A percentile compares a stretch with the other conserved stretches of the same genome.
Evolutionary conservation across 305 asterid species (phyloP).

Genomic region (Coffea humblotiana): DNA sequence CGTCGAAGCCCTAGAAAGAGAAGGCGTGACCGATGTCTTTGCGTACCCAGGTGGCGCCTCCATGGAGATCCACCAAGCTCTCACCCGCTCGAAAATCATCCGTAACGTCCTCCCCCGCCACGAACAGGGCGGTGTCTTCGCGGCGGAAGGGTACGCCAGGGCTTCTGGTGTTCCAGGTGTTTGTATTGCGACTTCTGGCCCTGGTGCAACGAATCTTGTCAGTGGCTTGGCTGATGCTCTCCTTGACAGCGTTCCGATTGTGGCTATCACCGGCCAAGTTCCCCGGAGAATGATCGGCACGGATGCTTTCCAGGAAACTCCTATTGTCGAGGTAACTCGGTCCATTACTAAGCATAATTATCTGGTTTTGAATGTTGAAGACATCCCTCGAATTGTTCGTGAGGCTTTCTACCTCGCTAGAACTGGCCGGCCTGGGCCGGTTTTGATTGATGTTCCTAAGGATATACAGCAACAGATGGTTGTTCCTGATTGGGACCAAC

Average conservation of each 20-base stretch:
- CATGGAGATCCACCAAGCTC: constrained; percentile 67
- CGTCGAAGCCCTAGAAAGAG: constrained; percentile 68
- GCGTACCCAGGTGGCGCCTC: constrained; percentile 73
- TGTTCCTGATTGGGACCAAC: constrained; percentile 53
- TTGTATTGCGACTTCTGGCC: constrained; percentile 71
- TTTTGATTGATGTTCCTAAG: constrained; percentile 64
- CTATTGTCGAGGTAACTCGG: constrained; percentile 62
- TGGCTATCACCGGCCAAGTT: constrained; percentile 69
- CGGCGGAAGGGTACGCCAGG: constrained; percentile 74
- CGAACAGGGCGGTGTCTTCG: constrained; percentile 72
- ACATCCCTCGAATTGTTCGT: constrained; percentile 53
- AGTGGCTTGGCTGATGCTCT: constrained; percentile 63
- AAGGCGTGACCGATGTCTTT: constrained; percentile 62
- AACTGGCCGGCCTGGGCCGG: constrained; percentile 72
- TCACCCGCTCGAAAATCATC: constrained; percentile 50
- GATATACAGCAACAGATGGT: constrained; percentile 63
- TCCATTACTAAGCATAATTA: constrained; percentile 68
- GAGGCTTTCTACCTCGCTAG: constrained; percentile 53
- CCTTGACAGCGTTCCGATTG: constrained; percentile 55
- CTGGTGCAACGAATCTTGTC: constrained; percentile 71
- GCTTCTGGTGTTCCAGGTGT: constrained; percentile 65
- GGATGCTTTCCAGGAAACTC: constrained; percentile 66
- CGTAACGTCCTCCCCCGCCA: constrained; percentile 67
- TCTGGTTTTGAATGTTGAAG: constrained; percentile 60
- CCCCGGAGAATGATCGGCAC: constrained; percentile 67